phyloP scores from a whole-genome alignment of 2,329 filamentous ascomycete genomes.

The Didymella glomerata region DNA sequence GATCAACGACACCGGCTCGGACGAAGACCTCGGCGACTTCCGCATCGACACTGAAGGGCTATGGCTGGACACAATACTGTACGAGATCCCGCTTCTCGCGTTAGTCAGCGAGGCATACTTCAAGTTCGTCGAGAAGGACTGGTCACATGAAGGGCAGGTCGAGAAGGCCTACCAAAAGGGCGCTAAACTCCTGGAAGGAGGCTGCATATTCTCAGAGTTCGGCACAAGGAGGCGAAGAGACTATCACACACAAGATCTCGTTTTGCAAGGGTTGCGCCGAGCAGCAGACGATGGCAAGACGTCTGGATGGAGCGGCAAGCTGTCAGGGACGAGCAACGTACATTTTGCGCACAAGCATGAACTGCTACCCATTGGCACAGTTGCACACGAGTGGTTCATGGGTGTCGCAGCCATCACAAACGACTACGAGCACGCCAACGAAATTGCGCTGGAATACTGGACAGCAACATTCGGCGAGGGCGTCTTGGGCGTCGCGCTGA shows the following conservation, averaged over 20 bases:
- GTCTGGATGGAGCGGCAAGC: constrained; percentile 72
- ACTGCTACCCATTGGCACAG: constrained; percentile 84
- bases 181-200: constrained; percentile 75
- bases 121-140: constrained; percentile 92
- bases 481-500: constrained; percentile 85
- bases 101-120: constrained; percentile 97
- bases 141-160: constrained; percentile 87
- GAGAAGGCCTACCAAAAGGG: constrained; percentile 87
- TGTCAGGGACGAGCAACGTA: constrained; percentile 93
- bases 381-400: constrained; percentile 99
- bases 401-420: constrained; percentile 90
- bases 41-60: constrained; percentile 79
- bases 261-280: constrained; percentile 83
- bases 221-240: constrained; percentile 88
- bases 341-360: constrained; percentile 95
- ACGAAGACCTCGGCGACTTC: constrained; percentile 75
- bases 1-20: constrained; percentile 65
- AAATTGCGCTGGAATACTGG: constrained; percentile 87
- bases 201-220: constrained; percentile 93
- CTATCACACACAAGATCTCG: constrained; percentile 92
- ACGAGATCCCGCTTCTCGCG: constrained; percentile 94
- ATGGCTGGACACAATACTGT: constrained; percentile 96
- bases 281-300: constrained; percentile 76
- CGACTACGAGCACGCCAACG: constrained; percentile 85
- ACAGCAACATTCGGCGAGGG: constrained; percentile 87